Evolutionary conservation across 768 basidiomycete species (phyloP).

Genomic region (Fomitopsis serialis): DNA sequence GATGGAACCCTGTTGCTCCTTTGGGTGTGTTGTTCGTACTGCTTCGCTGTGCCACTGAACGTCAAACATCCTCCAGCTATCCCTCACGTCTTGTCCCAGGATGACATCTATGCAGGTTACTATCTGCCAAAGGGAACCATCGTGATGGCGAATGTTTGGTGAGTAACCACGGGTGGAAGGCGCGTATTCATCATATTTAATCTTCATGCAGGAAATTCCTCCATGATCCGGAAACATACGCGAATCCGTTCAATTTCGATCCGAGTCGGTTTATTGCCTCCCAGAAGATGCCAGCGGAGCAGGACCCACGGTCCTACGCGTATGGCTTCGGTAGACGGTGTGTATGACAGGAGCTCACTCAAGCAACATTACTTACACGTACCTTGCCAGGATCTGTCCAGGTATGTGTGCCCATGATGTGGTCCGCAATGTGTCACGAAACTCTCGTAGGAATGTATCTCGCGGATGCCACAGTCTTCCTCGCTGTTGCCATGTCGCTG

Average conservation of each 20-base stretch:
- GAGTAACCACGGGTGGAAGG: background rate
- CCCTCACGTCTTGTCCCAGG: slow-evolving; percentile 18
- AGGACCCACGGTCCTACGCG: slow-evolving; percentile 17
- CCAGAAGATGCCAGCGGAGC: slow-evolving; percentile 16
- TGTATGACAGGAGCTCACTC: background rate
- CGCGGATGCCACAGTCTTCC: slow-evolving; percentile 26
- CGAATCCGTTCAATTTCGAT: slow-evolving; percentile 28
- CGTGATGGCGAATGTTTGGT: slow-evolving; percentile 23
- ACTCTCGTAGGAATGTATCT: slow-evolving; percentile 22
- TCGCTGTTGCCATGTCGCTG: slow-evolving; percentile 24
- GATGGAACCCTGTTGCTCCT: slow-evolving; percentile 26
- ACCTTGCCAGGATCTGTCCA: slow-evolving; percentile 12
- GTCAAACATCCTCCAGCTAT: slow-evolving; percentile 9
- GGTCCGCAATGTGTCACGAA: background rate
- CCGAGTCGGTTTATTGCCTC: slow-evolving; percentile 25
- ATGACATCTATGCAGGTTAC: slow-evolving; percentile 24
- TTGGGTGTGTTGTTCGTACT: slow-evolving; percentile 10
- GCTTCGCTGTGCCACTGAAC: background rate
- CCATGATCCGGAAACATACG: slow-evolving; percentile 28
- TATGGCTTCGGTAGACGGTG: slow-evolving; percentile 29
- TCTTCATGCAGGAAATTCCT: slow-evolving; percentile 10
- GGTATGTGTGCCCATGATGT: slow-evolving; percentile 4
- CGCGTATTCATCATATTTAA: background rate
- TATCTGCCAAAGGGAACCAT: slow-evolving; percentile 23
- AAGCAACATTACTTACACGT: background rate